Evolutionary conservation across 2,329 filamentous ascomycete species (phyloP), one percentile per base, ranked within the genome.

Genomic region (Colletotrichum tofieldiae): DNA sequence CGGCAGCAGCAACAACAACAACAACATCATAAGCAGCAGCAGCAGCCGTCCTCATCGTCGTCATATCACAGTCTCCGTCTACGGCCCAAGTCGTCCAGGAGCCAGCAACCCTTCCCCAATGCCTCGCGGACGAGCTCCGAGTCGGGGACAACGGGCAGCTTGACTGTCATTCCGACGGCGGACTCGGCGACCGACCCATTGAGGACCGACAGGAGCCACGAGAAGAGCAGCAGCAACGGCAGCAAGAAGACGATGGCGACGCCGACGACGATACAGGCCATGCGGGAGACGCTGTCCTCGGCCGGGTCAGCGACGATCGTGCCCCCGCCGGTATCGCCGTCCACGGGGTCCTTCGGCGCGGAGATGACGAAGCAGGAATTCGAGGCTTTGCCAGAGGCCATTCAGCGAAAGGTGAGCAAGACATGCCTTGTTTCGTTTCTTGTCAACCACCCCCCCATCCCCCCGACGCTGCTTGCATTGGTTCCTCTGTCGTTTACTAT

Each of bases 391-490:
- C 88, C 88, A 26, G 86, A 86, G 32, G 87, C 87, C 20, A 84
- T 90, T 65, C 84, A 87, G 77, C 84, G 88, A 80, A 90, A 90
- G 83, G 88, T 90, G 81, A 84, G 87, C 83, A 32, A 51, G 16
- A 49, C 29, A 68, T 67, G 49, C 75, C 49, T 37, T 35, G 23
- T 51, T 51, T 51, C 47, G 12, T 16, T 5, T 26, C 16, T 12
- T 1, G 12, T 51, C 35, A 37, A 9, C 35, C 9, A 4, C n/a
- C 45, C 1, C 47, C 23, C 1, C 0, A 11, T 1, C 23, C 4
- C 47, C 3, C 47, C 23, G n/a, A 49, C 23, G 12, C 23, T 51
- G 23, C 49, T 26, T 51, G 49, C 11, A 51, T 18, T 18, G 7
- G 12, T 14, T 51, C n/a, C 4, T 26, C 14, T 16, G 9, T 51